These are phyloP conservation scores for Albugo candida DNA, from an alignment of 352 stramenopile genomes.

Conservation along the genomic window DNA sequence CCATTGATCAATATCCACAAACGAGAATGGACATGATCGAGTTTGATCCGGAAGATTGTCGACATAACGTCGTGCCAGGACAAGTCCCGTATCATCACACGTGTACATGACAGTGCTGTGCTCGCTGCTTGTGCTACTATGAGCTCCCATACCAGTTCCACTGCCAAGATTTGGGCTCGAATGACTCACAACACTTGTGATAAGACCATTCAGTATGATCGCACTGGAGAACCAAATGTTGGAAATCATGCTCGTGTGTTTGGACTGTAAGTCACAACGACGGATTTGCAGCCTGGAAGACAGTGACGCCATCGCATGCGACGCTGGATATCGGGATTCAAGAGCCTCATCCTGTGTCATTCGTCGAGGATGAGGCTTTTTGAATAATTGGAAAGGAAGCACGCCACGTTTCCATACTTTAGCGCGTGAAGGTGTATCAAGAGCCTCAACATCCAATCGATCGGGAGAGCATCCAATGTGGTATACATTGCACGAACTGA, in stretches of 20 bases:
- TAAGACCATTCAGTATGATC: constrained; percentile 27
- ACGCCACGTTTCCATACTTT: constrained; percentile 57
- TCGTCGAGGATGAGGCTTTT: constrained; percentile 38
- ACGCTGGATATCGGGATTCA: constrained; percentile 45
- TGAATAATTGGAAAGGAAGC: constrained; percentile 57
- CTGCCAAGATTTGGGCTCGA: constrained; percentile 33
- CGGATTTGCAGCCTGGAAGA: constrained; percentile 64
- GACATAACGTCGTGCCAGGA: constrained; percentile 58
- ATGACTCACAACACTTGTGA: constrained; percentile 7
- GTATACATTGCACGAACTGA: constrained; percentile 87
- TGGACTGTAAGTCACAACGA: constrained; percentile 54
- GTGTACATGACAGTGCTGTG: constrained; percentile 66
- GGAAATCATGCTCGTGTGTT: constrained; percentile 39
- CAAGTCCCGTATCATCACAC: constrained; percentile 48
- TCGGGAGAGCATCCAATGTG: constrained; percentile 68
- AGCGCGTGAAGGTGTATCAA: constrained; percentile 32
- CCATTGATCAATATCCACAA: constrained; percentile 73
- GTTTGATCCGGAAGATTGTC: constrained; percentile 45
- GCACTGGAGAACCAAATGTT: constrained; percentile 67
- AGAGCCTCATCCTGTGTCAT: constrained; percentile 65
- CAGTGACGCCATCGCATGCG: constrained; percentile 44
- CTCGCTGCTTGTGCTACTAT: constrained; percentile 31
- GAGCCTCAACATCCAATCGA: constrained; percentile 35
- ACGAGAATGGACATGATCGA: constrained; percentile 49
- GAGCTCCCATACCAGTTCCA: constrained; percentile 49